phyloP scores from a whole-genome alignment of 2,329 filamentous ascomycete species.

The Pseudogymnoascus sp. region DNA sequence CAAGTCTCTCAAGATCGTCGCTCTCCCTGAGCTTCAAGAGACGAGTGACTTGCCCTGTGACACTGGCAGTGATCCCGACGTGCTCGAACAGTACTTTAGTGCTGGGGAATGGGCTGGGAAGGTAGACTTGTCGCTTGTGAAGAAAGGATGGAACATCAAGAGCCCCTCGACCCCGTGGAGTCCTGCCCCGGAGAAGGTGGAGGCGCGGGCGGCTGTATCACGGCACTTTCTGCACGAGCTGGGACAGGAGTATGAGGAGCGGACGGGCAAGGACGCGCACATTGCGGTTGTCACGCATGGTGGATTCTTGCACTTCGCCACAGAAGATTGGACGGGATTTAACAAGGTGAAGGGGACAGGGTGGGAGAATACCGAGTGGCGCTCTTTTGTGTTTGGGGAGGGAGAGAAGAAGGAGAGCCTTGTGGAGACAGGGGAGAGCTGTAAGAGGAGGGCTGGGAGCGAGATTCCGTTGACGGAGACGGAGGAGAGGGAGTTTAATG shows the following conservation, averaged over 20 bases:
- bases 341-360: slow-evolving; percentile 23
- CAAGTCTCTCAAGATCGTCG: slow-evolving; percentile 39
- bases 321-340: slow-evolving; percentile 64
- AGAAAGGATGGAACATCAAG: slow-evolving; percentile 67
- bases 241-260: neutral
- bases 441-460: slow-evolving; percentile 18
- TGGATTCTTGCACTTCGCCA: slow-evolving; percentile 76
- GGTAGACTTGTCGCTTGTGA: slow-evolving; percentile 57
- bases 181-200: slow-evolving; percentile 43
- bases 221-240: slow-evolving; percentile 49
- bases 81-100: slow-evolving; percentile 52
- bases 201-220: slow-evolving; percentile 51
- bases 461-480: slow-evolving; percentile 19
- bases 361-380: slow-evolving; percentile 26
- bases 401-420: slow-evolving; percentile 19
- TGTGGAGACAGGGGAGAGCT: slow-evolving; percentile 22
- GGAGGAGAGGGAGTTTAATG: slow-evolving; percentile 20
- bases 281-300: slow-evolving; percentile 76
- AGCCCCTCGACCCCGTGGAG: slow-evolving; percentile 29
- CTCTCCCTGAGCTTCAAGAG: slow-evolving; percentile 72
- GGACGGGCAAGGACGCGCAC: slow-evolving; percentile 44
- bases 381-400: slow-evolving; percentile 22
- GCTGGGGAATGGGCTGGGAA: slow-evolving; percentile 29
- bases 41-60: slow-evolving; percentile 68
- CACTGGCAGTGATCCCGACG: slow-evolving; percentile 51